Conservation (phyloP, 768 basidiomycete species). For the Suillus luteus region DNA sequence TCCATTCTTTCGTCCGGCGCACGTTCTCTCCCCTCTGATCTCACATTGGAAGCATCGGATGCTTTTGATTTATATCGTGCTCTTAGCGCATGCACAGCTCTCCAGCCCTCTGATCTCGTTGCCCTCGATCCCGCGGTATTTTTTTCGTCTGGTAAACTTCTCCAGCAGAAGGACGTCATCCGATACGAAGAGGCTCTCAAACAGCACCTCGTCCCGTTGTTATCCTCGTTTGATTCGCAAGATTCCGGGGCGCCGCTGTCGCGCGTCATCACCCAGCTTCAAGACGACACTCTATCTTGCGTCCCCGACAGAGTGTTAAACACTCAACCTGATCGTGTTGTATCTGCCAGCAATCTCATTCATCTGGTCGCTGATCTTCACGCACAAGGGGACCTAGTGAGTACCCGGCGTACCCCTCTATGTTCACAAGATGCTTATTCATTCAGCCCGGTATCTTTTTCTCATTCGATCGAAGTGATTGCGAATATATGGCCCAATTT, state of each 20-base stretch:
- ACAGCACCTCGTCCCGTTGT: slow-evolving; percentile 38
- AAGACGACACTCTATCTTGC: slow-evolving; percentile 38
- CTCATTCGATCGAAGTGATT: slow-evolving; percentile 60
- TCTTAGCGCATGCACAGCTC: slow-evolving; percentile 32
- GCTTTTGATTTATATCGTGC: slow-evolving; percentile 53
- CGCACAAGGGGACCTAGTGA: slow-evolving; percentile 52
- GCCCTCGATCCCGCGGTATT: slow-evolving; percentile 45
- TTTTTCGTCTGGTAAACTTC: slow-evolving; percentile 42
- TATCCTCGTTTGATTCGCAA: slow-evolving; percentile 39
- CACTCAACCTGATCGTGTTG: slow-evolving; percentile 29
- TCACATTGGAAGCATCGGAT: slow-evolving; percentile 63
- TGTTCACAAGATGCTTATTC: neutral
- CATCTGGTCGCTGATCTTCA: slow-evolving; percentile 60
- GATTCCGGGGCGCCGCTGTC: slow-evolving; percentile 36
- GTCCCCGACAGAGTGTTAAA: slow-evolving; percentile 31
- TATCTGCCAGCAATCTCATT: slow-evolving; percentile 48
- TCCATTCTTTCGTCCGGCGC: slow-evolving; percentile 57
- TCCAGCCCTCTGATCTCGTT: slow-evolving; percentile 25
- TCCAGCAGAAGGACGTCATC: slow-evolving; percentile 63
- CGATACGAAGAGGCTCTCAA: slow-evolving; percentile 59
- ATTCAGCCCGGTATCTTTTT: slow-evolving; percentile 67
- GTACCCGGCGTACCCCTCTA: slow-evolving; percentile 23
- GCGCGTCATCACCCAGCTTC: slow-evolving; percentile 41
- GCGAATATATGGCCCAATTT: slow-evolving; percentile 51
- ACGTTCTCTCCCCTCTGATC: slow-evolving; percentile 55